Evolutionary conservation across 2,329 filamentous ascomycete genomes (phyloP), one percentile per base, ranked within the genome.

Genomic region (Colletotrichum tanaceti): DNA sequence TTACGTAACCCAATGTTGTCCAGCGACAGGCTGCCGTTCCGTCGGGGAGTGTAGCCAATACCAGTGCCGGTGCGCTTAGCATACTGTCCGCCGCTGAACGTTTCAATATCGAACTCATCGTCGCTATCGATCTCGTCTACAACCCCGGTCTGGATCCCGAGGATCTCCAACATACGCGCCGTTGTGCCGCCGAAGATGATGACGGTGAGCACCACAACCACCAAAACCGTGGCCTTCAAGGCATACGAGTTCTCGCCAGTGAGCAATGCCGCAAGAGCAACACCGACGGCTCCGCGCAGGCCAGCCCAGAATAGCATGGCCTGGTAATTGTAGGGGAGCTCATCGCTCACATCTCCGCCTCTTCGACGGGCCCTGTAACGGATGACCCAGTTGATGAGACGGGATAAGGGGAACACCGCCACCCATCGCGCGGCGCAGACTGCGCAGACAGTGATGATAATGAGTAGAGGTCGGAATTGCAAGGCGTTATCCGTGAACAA

Each of bases 251-350:
- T 96, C 61, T 90, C 89, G 53, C 94, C 96, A 0, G 89, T 90
- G 54, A 99, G 86, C 32, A 97, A 91, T 24, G 95, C 95, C 39
- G 96, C 96, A 54, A 99, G 85, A 1, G 96, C 96, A 43, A 99
- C 96, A 65, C 96, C 96, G 73, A 99, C 96, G 54, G 96, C 96
- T 74, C 96, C 96, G 71, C 96, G 93, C 38, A 99, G 86, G 32
- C 96, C 96, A 18, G 96, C 96, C 96, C 96, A 99, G 82, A 97
- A 99, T n/a, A 99, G 88, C 96, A 99, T 98, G n/a, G 92, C 94
- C 80, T 98, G 96, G 80, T 98, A 97, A 73, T 93, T 93, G 77
- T 94, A 97, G 0, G 96, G 96, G 43, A 99, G 83, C 79, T 98
- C 96, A 72, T 98, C 95, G 18, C 89, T 88, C 5, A 91, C 88